Conservation (phyloP, 1,284 basidiomycete genomes). For the Marasmius oreades region DNA sequence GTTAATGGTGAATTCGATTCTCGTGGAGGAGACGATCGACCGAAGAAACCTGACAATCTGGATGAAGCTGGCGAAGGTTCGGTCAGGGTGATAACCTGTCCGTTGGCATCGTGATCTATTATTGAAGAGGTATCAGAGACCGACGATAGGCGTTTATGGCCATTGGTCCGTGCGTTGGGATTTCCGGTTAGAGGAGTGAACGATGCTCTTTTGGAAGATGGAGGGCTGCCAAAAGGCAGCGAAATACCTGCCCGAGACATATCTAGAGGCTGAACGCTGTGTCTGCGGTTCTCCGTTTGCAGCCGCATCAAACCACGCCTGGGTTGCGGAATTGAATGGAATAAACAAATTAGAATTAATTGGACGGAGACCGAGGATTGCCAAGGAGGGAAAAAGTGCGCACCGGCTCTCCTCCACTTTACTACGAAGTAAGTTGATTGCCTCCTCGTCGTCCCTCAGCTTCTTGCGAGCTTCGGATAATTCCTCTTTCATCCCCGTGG, state of each 20-base stretch:
- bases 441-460: slow-evolving; percentile 76
- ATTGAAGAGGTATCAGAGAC: slow-evolving; percentile 50
- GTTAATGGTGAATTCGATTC: slow-evolving; percentile 18
- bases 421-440: slow-evolving; percentile 72
- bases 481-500: slow-evolving; percentile 55
- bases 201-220: slow-evolving; percentile 63
- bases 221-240: slow-evolving; percentile 34
- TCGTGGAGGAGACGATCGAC: slow-evolving; percentile 29
- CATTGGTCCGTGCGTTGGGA: slow-evolving; percentile 33
- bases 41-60: slow-evolving; percentile 53
- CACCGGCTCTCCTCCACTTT: slow-evolving; percentile 92
- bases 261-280: slow-evolving; percentile 55
- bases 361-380: slow-evolving; percentile 2
- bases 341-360: no score
- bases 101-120: slow-evolving; percentile 24
- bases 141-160: slow-evolving; percentile 67
- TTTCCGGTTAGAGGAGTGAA: slow-evolving; percentile 67
- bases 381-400: slow-evolving; percentile 18
- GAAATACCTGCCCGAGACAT: slow-evolving; percentile 43
- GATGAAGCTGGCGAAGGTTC: slow-evolving; percentile 30
- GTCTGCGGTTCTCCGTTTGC: slow-evolving; percentile 76
- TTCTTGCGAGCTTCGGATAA: slow-evolving; percentile 56
- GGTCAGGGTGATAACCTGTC: slow-evolving; percentile 28
- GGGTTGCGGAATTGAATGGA: slow-evolving; percentile 6
- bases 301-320: slow-evolving; percentile 89